These are phyloP conservation scores for Lantana camara DNA, from an alignment of 257 asterid species.

Conservation along the genomic window DNA sequence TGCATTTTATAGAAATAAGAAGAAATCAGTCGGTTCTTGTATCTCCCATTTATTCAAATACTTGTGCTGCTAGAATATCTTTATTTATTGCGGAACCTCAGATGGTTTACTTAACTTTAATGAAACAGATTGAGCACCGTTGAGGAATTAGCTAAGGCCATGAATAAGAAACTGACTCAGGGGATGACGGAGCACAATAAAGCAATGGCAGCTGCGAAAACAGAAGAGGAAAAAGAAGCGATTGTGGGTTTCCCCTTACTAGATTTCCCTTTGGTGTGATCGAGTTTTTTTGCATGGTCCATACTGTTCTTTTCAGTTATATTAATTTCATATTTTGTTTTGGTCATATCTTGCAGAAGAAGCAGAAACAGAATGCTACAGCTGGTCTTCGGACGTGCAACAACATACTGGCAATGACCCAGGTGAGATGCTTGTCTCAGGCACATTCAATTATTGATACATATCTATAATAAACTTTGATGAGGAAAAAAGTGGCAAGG, in stretches of 20 bases:
- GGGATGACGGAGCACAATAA: constrained; percentile 93
- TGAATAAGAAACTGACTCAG: constrained; percentile 89
- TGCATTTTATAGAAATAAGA: constrained; percentile 9
- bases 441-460: not conserved
- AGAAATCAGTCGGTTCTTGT: not conserved
- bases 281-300: not conserved
- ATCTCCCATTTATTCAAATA: not conserved
- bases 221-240: constrained; percentile 77
- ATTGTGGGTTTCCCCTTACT: constrained; percentile 55
- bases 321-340: constrained; percentile 19
- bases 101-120: constrained; percentile 33
- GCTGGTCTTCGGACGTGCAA: constrained; percentile 81
- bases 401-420: constrained; percentile 77
- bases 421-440: constrained; percentile 43
- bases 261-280: not conserved
- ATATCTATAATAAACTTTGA: not conserved
- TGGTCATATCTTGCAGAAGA: constrained; percentile 58
- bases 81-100: constrained; percentile 3
- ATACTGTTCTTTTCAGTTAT: constrained; percentile 5
- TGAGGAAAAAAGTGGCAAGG: not conserved
- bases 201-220: constrained; percentile 82
- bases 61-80: constrained; percentile 3
- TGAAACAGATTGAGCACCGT: constrained; percentile 72
- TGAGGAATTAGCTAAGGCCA: constrained; percentile 79
- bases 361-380: constrained; percentile 84